Evolutionary conservation across 805 yeast genomes (phyloP), one percentile per base, ranked within the genome.

Genomic region (Scheffersomyces lignosus): DNA sequence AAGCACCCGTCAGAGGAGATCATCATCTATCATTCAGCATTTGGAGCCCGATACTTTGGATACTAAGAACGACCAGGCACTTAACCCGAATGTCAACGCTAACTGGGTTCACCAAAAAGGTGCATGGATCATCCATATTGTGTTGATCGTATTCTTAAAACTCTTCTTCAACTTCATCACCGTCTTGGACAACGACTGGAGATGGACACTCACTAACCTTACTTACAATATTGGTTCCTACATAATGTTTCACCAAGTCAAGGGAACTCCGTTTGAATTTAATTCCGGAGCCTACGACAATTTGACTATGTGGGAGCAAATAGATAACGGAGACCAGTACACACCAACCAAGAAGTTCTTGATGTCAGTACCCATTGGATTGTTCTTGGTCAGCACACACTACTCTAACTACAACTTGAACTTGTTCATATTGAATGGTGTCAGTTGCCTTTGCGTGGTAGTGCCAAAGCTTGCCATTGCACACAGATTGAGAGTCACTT

Each of bases 241-340:
- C 60, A 79, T 91, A 44, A 93, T 91, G 98, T 93, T 91, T 60
- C 99, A 91, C 62, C 83, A 87, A 59, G 87, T 93, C 30, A 93
- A 91, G 54, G 99, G 99, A 26, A 89, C 96, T 2, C 99, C 99
- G 0, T 93, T 91, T 58, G 99, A 93, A 52, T 90, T 91, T 69
- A 93, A 90, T 57, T 83, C 86, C 27, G 99, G 99, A 29, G 98
- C 97, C 0, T 93, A 85, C 63, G 99, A 91, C 58, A 83, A 87
- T 54, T 73, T 91, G 48, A 93, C 96, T 15, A 88, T 91, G 97
- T 91, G 99, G 99, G 99, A 91, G 64, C 99, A 91, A 64, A 83
- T 84, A 41, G 95, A 87, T 60, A 81, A 90, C 53, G 99, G 98
- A 41, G 97, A 89, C 56, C 95, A 89, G 62, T 91, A 90, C 60